Evolutionary conservation across 495 filamentous ascomycete genomes (phyloP).

Genomic region (Apiosordaria backusii): DNA sequence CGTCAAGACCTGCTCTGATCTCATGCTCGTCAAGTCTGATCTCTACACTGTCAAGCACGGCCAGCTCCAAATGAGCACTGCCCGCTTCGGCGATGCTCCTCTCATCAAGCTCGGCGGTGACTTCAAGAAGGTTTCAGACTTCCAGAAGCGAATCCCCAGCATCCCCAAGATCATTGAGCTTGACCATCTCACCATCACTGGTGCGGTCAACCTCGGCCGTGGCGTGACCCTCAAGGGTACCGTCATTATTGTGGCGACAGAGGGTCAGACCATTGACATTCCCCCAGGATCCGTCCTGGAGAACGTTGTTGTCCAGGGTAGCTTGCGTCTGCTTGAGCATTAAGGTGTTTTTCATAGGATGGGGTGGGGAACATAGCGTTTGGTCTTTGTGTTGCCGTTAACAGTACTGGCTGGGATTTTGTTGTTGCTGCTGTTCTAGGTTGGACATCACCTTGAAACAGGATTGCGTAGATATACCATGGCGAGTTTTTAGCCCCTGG

Average conservation of each 20-base stretch:
- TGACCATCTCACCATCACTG: conserved; percentile 96
- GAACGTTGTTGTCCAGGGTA: conserved; percentile 99
- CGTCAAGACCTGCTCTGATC: conserved; percentile 99
- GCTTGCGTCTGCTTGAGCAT: conserved; percentile 90
- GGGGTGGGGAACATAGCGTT: neutral
- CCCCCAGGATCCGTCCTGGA: conserved; percentile 94
- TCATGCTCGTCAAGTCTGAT: conserved; percentile 99
- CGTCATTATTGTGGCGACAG: conserved; percentile 99
- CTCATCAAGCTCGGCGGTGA: conserved; percentile 98
- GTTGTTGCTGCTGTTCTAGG: conserved; percentile 6
- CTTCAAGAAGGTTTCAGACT: conserved; percentile 99
- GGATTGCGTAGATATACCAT: neutral
- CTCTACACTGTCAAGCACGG: conserved; percentile 99
- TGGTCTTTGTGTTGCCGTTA: conserved; percentile 5
- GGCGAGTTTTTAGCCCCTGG: neutral
- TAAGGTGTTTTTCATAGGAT: conserved; percentile 41
- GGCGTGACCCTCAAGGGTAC: conserved; percentile 96
- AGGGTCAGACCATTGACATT: conserved; percentile 96
- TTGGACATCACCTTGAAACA: conserved; percentile 1
- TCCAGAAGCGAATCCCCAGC: conserved; percentile 93
- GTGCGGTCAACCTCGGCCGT: conserved; percentile 91
- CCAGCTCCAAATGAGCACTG: conserved; percentile 91
- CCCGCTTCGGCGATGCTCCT: conserved; percentile 95
- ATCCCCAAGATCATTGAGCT: conserved; percentile 98
- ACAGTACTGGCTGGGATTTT: neutral